Evolutionary conservation across 2,329 filamentous ascomycete species (phyloP).

Genomic region (Diaporthe sp.): DNA sequence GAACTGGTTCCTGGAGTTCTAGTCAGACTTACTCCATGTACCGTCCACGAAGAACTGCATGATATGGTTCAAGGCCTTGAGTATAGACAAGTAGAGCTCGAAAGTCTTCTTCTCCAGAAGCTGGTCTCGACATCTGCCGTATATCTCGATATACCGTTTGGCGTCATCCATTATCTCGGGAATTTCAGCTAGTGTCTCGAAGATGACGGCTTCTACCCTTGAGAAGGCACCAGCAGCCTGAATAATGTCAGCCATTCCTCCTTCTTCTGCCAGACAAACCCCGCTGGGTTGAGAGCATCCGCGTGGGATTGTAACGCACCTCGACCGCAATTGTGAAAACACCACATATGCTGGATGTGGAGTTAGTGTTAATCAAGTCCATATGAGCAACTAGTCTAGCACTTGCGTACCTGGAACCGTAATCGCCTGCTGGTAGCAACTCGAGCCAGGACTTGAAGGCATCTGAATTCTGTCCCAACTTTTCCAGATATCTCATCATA

Average conservation of each 20-base stretch:
- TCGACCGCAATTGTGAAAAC: conserved; percentile 12
- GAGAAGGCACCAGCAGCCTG: conserved; percentile 13
- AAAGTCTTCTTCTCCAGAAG: background rate
- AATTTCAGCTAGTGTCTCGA: conserved; percentile 10
- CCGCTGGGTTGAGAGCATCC: background rate
- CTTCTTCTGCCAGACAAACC: background rate
- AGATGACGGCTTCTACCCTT: background rate
- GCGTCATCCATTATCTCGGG: conserved; percentile 3
- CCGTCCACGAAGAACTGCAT: background rate
- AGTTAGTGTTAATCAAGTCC: background rate
- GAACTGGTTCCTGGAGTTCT: background rate
- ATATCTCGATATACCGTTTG: conserved; percentile 11
- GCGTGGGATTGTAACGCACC: background rate
- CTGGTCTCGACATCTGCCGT: background rate
- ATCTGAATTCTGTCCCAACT: conserved; percentile 34
- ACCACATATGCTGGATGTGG: conserved; percentile 7
- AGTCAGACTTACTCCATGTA: background rate
- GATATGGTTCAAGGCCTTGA: background rate
- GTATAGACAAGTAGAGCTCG: background rate
- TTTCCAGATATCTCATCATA: conserved; percentile 28
- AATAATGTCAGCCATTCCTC: background rate
- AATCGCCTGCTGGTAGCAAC: conserved; percentile 36
- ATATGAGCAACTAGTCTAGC: background rate
- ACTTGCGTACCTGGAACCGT: conserved; percentile 29
- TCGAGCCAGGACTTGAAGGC: conserved; percentile 33